Evolutionary conservation across 768 basidiomycete species (phyloP).

Genomic region (Rhizopogon vesiculosus): DNA sequence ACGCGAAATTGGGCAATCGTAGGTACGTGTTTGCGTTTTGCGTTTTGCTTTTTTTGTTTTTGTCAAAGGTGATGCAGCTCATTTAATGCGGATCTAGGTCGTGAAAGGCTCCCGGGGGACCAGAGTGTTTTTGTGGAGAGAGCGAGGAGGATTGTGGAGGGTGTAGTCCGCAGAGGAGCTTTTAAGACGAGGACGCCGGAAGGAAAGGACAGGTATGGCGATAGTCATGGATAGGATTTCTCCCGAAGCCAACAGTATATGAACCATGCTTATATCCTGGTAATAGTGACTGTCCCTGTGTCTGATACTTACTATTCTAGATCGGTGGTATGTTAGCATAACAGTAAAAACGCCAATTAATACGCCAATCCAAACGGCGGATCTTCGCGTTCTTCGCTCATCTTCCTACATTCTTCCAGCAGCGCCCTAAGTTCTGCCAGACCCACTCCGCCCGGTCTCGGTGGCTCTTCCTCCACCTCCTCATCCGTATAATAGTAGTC

Average conservation of each 20-base stretch:
- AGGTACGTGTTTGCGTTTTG: constrained; percentile 43
- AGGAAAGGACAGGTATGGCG: constrained; percentile 43
- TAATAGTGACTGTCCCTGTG: too few species aligned
- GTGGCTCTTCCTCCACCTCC: constrained; percentile 21
- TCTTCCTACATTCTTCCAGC: constrained; percentile 52
- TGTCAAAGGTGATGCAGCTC: background rate
- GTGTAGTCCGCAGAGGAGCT: constrained; percentile 54
- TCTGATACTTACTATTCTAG: background rate
- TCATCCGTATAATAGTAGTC: constrained; percentile 29
- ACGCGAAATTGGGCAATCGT: constrained; percentile 92
- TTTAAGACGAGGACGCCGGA: constrained; percentile 75
- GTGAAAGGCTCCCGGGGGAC: constrained; percentile 19
- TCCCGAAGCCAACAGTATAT: background rate
- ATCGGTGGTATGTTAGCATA: background rate
- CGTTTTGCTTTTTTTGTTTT: background rate
- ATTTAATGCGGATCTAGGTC: constrained; percentile 10
- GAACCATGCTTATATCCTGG: too few species aligned
- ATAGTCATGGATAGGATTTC: background rate
- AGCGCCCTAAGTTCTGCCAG: constrained; percentile 48
- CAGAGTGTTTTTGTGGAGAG: constrained; percentile 24
- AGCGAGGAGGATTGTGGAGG: constrained; percentile 47
- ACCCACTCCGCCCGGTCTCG: constrained; percentile 17
- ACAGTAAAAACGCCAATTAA: background rate
- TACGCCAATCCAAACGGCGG: constrained; percentile 17
- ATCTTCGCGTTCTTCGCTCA: constrained; percentile 27